Conservation (phyloP, 495 filamentous ascomycete species). For the Hypomontagnella monticulosa region DNA sequence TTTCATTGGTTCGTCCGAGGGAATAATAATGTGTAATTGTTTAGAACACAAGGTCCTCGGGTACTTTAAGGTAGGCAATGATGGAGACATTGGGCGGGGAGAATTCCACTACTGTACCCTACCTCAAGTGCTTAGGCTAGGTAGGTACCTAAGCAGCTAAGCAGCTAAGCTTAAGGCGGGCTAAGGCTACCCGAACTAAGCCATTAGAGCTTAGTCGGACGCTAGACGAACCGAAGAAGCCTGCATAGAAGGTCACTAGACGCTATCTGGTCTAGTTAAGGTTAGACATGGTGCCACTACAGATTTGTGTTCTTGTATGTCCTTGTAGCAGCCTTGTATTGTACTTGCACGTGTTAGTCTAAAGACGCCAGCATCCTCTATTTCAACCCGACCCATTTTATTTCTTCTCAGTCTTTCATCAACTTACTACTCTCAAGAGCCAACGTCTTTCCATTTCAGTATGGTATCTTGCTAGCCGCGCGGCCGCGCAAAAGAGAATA, state of each 20-base stretch:
- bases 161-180: background rate
- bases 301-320: no score
- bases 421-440: no score
- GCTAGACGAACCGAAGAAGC: constrained; percentile 47
- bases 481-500: no score
- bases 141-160: no score
- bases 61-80: background rate
- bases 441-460: background rate
- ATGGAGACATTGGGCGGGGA: constrained; percentile 14
- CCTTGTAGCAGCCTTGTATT: background rate
- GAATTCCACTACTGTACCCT: background rate
- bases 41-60: background rate
- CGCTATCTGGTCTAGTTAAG: constrained; percentile 21
- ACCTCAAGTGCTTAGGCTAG: no score
- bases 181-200: background rate
- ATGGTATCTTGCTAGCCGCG: background rate
- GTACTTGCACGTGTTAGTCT: background rate
- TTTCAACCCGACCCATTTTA: no score
- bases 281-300: no score
- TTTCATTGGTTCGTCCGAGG: constrained; percentile 18
- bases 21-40: constrained; percentile 28
- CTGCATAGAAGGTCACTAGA: constrained; percentile 44
- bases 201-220: constrained; percentile 30
- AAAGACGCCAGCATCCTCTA: no score
- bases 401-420: no score